These are phyloP conservation scores for Curvularia eragrostidis DNA, from an alignment of 2,329 filamentous ascomycete species.

Conservation along the genomic window DNA sequence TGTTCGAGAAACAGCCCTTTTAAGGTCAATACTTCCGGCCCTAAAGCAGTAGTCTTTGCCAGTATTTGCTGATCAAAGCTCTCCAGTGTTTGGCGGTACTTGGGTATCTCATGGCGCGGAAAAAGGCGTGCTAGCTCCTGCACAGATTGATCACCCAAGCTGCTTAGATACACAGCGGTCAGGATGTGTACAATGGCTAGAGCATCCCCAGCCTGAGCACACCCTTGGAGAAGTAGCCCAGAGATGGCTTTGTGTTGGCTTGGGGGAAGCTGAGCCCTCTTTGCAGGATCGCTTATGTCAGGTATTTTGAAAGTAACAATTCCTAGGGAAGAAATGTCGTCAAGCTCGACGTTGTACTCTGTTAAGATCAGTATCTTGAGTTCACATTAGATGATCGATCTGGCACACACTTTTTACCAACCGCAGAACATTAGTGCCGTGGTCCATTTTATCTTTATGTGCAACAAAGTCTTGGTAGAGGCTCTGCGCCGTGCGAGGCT, in stretches of 20 bases:
- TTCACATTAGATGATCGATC: not conserved
- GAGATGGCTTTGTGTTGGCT: constrained; percentile 32
- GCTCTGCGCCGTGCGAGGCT: constrained; percentile 26
- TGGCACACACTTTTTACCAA: constrained; percentile 33
- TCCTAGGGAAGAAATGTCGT: constrained; percentile 36
- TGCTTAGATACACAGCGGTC: constrained; percentile 32
- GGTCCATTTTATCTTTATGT: constrained; percentile 27
- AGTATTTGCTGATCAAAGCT: constrained; percentile 24
- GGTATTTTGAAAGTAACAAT: constrained; percentile 36
- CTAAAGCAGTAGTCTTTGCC: constrained; percentile 20
- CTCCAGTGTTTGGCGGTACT: constrained; percentile 29
- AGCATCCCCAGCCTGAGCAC: constrained; percentile 36
- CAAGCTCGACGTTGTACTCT: constrained; percentile 35
- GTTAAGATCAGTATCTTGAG: constrained; percentile 13
- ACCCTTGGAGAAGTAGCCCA: constrained; percentile 35
- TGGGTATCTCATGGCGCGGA: constrained; percentile 24
- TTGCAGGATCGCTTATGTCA: constrained; percentile 29
- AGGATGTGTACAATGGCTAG: constrained; percentile 40
- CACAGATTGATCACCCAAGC: constrained; percentile 14
- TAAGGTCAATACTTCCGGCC: constrained; percentile 38
- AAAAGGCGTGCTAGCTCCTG: constrained; percentile 29
- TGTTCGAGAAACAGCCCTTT: constrained; percentile 40
- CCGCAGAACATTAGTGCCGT: constrained; percentile 23
- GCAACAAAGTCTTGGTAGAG: constrained; percentile 37
- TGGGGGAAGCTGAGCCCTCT: constrained; percentile 31